Percentiles rank a stretch among this genome's conserved stretches.
Conservation (phyloP, 345 rosid species). For the Sonneratia alba region DNA sequence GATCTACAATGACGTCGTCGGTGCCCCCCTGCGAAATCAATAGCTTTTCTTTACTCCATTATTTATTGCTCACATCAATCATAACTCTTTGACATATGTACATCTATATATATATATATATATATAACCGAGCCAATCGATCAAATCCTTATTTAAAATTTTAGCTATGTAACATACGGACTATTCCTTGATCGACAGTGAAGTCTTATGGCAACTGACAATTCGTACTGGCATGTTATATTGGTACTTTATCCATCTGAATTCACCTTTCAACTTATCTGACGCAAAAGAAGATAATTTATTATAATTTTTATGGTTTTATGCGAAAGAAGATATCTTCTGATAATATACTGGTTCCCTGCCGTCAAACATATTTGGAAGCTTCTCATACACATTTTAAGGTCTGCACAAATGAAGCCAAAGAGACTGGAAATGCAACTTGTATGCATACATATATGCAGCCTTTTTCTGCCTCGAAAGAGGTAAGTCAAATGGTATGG, state of each 20-base stretch:
- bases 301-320: background rate
- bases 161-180: too few relatives aligned
- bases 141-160: background rate
- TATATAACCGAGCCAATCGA: background rate
- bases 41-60: background rate
- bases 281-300: background rate
- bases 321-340: background rate
- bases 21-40: conserved; percentile 35
- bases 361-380: background rate
- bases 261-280: background rate
- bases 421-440: background rate
- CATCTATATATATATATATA: too few relatives aligned
- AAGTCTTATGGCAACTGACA: background rate
- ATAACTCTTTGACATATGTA: too few relatives aligned
- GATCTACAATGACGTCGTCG: conserved; percentile 14
- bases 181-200: too few relatives aligned
- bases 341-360: background rate
- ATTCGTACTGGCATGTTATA: background rate
- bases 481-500: background rate
- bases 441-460: too few relatives aligned
- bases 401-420: background rate
- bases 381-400: background rate
- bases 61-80: background rate
- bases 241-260: background rate
- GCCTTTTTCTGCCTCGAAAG: background rate